Percentiles rank a stretch among this genome's conserved stretches.
These are phyloP conservation scores for Aspergillus versicolor DNA, from an alignment of 2,329 filamentous ascomycete genomes.

Conservation along the genomic window DNA sequence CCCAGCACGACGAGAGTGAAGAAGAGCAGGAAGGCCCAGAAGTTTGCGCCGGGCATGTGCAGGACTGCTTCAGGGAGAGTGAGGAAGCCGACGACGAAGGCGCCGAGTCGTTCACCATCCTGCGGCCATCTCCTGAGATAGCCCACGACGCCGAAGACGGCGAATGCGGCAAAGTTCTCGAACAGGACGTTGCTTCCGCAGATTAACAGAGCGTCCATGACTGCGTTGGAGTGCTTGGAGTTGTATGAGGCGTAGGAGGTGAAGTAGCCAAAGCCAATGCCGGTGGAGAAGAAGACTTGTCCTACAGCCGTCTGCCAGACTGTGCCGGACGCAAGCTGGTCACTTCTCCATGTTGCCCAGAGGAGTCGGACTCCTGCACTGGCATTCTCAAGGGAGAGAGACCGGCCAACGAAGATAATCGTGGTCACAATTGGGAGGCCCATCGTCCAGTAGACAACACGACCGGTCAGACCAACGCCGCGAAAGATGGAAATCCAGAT, in stretches of 20 bases:
- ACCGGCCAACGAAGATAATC: constrained; percentile 56
- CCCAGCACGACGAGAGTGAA: constrained; percentile 60
- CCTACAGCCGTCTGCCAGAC: constrained; percentile 62
- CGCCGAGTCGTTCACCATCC: constrained; percentile 45
- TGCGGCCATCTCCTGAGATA: constrained; percentile 44
- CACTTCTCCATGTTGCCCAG: constrained; percentile 51
- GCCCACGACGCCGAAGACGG: constrained; percentile 59
- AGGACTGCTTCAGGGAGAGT: constrained; percentile 57
- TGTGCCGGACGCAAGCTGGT: constrained; percentile 50
- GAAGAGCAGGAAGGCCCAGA: constrained; percentile 60
- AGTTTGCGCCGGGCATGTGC: constrained; percentile 58
- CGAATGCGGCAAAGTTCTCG: constrained; percentile 53
- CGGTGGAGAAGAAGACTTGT: constrained; percentile 61
- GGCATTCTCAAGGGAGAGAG: constrained; percentile 56
- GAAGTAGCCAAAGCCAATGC: constrained; percentile 60
- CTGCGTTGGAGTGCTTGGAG: constrained; percentile 56
- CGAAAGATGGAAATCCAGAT: constrained; percentile 62
- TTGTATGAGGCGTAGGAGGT: constrained; percentile 61
- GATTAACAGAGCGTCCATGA: constrained; percentile 59
- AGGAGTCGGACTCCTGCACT: constrained; percentile 51
- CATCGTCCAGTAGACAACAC: constrained; percentile 64
- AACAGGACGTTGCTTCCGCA: constrained; percentile 57
- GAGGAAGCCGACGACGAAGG: constrained; percentile 59
- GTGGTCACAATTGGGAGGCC: constrained; percentile 58
- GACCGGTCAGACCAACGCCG: constrained; percentile 57